Percentiles rank a stretch among this genome's conserved stretches.
Evolutionary conservation across 768 basidiomycete species (phyloP).

Genomic region (Serendipita sp.): DNA sequence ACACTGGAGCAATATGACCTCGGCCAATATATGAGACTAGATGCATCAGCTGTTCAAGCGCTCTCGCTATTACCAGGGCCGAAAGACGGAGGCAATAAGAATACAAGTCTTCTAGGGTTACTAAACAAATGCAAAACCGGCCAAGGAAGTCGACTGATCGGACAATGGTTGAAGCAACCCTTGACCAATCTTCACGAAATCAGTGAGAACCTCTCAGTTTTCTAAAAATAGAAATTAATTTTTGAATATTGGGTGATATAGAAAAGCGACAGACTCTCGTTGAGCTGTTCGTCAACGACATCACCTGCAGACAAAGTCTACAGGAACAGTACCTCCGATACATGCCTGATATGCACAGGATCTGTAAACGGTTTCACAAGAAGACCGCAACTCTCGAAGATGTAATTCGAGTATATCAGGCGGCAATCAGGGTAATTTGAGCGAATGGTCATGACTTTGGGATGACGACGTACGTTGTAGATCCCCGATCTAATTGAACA

Average conservation of each 20-base stretch:
- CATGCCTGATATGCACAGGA: slow-evolving; percentile 87
- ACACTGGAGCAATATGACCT: slow-evolving; percentile 77
- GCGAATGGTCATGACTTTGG: not conserved
- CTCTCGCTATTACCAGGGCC: slow-evolving; percentile 68
- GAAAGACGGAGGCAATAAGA: slow-evolving; percentile 41
- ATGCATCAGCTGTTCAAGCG: slow-evolving; percentile 85
- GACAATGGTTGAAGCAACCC: slow-evolving; percentile 91
- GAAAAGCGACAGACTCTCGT: slow-evolving; percentile 80
- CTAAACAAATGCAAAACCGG: slow-evolving; percentile 94
- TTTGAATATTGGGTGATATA: slow-evolving; percentile 18
- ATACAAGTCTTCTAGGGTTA: slow-evolving; percentile 74
- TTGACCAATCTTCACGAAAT: slow-evolving; percentile 89
- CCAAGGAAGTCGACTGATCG: slow-evolving; percentile 77
- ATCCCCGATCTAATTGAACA: slow-evolving; percentile 57
- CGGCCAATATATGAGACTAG: slow-evolving; percentile 87
- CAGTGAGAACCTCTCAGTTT: slow-evolving; percentile 28
- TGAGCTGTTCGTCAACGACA: slow-evolving; percentile 69
- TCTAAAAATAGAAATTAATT: not conserved
- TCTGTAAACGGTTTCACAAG: slow-evolving; percentile 84
- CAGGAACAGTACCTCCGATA: slow-evolving; percentile 76
- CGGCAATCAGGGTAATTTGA: slow-evolving; percentile 53
- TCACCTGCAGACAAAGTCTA: slow-evolving; percentile 48
- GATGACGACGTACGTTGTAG: slow-evolving; percentile 22
- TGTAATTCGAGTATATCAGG: slow-evolving; percentile 91
- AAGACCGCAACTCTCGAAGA: slow-evolving; percentile 76